These are phyloP conservation scores for Thelonectria olida DNA, from an alignment of 2,329 filamentous ascomycete genomes.

Conservation along the genomic window DNA sequence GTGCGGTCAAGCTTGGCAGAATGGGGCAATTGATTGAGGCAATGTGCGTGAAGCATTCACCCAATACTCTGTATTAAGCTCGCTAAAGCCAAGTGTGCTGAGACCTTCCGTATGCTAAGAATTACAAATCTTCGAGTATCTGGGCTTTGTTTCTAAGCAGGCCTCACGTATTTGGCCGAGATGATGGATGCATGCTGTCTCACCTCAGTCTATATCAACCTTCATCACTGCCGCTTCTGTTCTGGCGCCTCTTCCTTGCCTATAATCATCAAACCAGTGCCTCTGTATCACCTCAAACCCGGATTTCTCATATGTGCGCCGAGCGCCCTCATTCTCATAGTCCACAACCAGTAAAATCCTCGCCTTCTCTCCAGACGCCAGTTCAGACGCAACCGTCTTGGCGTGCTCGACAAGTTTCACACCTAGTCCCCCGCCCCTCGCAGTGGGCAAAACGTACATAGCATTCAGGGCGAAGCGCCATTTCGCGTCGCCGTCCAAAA, in stretches of 20 bases:
- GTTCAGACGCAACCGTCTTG: not conserved
- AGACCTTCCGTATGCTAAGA: too few species aligned
- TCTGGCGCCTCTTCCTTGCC: not conserved
- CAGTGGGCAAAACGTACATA: constrained; percentile 20
- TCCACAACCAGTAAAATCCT: constrained; percentile 21
- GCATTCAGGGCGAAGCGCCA: constrained; percentile 22
- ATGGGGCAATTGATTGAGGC: too few species aligned
- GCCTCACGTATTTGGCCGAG: too few species aligned
- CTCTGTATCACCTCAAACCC: constrained; percentile 21
- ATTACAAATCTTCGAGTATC: too few species aligned
- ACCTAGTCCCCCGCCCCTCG: constrained; percentile 24
- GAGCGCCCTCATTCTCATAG: constrained; percentile 10
- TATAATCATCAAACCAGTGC: constrained; percentile 24
- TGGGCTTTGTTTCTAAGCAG: too few species aligned
- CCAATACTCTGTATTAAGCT: too few species aligned
- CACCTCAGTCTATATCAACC: not conserved
- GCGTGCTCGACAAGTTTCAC: constrained; percentile 13
- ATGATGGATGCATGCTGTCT: not conserved
- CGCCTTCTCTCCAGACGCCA: not conserved
- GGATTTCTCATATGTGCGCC: constrained; percentile 26
- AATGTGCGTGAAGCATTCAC: too few species aligned
- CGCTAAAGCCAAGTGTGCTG: too few species aligned
- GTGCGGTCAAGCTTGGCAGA: too few species aligned
- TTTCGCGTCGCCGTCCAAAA: not conserved
- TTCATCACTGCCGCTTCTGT: constrained; percentile 27